Evolutionary conservation across 2,329 filamentous ascomycete species (phyloP), one percentile per base, ranked within the genome.

Genomic region (Alternaria novae-zelandiae): DNA sequence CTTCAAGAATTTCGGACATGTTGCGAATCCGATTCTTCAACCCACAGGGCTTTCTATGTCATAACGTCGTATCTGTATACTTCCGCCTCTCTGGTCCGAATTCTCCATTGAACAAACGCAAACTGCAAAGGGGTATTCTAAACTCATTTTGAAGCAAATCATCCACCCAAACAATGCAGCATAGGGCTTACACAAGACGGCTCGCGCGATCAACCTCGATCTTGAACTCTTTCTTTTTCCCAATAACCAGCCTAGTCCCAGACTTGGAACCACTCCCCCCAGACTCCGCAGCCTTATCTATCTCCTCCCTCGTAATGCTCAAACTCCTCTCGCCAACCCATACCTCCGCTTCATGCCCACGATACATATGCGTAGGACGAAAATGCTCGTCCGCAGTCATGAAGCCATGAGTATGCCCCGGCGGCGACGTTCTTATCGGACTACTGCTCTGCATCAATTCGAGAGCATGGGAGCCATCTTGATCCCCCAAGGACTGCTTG

Each of bases 191-290:
- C 25, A 44, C 46, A 25, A 61, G 43, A 43, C 57, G 65, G 59
- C 68, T 73, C 15, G 65, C 73, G 4, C 66, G 61, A 61, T 73
- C 73, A 11, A 67, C 66, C 55, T 78, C 74, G 6, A 78, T 67
- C 54, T 64, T 74, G 36, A 78, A 67, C 10, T 74, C 74, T n/a
- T 72, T 75, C 56, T 69, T 72, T 57, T 78, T 78, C 20, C 66
- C 71, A 43, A 78, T 77, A 15, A 77, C 70, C 58, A 75, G 41
- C 23, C 65, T 65, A 57, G 73, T 36, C 68, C 68, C 6, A 63
- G 63, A 49, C 64, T 66, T 49, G 49, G 20, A 41, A 13, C 36
- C 46, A 25, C 47, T 43, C 12, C 32, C 25, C 13, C 23, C 13
- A 41, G 10, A 11, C 26, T 32, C 13, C 17, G 32, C 36, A 47